Evolutionary conservation across 2,329 filamentous ascomycete species (phyloP).

Genomic region (Chaetomiaceae sp.): DNA sequence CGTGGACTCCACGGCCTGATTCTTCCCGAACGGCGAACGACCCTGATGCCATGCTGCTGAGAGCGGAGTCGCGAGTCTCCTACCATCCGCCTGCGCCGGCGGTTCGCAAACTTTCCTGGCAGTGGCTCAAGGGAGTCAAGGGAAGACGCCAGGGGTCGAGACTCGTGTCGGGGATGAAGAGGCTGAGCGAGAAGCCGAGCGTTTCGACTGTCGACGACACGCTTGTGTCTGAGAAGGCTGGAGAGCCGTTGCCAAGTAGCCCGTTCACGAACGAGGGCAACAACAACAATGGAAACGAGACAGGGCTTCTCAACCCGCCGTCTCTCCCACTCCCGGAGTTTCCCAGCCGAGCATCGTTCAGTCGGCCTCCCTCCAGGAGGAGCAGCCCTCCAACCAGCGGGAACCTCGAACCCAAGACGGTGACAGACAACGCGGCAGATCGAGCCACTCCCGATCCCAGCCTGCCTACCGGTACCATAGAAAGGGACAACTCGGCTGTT

Average conservation of each 20-base stretch:
- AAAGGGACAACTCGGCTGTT: too few relatives aligned
- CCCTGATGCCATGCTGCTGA: conserved; percentile 1
- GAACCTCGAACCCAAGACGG: neutral
- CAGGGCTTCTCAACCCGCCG: neutral
- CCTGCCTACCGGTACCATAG: neutral
- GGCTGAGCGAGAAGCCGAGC: conserved; percentile 8
- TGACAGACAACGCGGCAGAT: neutral
- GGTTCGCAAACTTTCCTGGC: conserved; percentile 21
- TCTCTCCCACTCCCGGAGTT: neutral
- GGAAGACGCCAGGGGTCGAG: neutral
- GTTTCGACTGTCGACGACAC: conserved; percentile 17
- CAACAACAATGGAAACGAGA: neutral
- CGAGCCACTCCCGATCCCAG: neutral
- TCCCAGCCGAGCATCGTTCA: neutral
- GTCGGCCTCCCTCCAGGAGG: conserved; percentile 4
- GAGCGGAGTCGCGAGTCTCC: conserved; percentile 11
- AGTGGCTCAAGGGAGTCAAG: conserved; percentile 16
- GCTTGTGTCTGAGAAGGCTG: conserved; percentile 12
- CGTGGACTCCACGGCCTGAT: conserved; percentile 1
- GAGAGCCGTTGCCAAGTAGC: neutral
- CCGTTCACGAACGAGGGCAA: neutral
- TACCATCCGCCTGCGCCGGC: conserved; percentile 13
- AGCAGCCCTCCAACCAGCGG: neutral
- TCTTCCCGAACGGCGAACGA: neutral
- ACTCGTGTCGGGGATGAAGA: conserved; percentile 5